Evolutionary conservation across 192 early-diverging fungal species (phyloP), one percentile per base, ranked within the genome.

Genomic region (Coemansia sp.): DNA sequence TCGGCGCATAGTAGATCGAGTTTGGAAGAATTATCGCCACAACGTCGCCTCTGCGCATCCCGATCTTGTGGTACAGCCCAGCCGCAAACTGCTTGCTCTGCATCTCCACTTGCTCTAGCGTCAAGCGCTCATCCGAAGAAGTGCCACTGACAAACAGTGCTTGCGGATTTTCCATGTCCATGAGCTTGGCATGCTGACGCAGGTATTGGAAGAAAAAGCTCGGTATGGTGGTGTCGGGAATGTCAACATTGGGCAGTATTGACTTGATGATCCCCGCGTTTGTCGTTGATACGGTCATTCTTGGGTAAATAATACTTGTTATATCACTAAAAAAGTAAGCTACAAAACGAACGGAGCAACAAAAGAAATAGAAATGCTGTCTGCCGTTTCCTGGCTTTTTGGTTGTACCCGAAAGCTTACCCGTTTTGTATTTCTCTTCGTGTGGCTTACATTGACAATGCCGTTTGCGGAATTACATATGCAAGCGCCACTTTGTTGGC

Each of bases 11-110:
- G 58, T 86, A 77, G 50, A 91, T 84, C 15, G 83, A 72, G 72
- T 92, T 93, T 31, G 86, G 89, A 17, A 87, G 60, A 44, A 87
- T 84, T n/a, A 94, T 65, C 6, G 84, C 90, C 6, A 93, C 83
- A 15, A 87, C 87, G 56, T 91, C 85, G 15, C 89, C 87, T 25
- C 78, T 82, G 7, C 85, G 83, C 29, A 93, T 74, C 1, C 85
- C 86, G 0, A 83, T 36, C 13, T 23, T 64, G 59, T 69, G 64
- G 61, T 68, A 64, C 7, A 80, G 75, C 15, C 75, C 75, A 1
- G 72, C 62, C 15, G 72, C 65, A 6, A 75, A 59, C 25, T 8
- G 45, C 3, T 3, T 37, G 20, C 47, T 40, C 28, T 59, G 20
- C 1, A 50, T 34, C 60, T 78, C 73, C 27, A 78, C 33, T 17